Evolutionary conservation across 306 rosid genomes (phyloP), one percentile per base, ranked within the genome.

Genomic region (Ammopiptanthus mongolicus): DNA sequence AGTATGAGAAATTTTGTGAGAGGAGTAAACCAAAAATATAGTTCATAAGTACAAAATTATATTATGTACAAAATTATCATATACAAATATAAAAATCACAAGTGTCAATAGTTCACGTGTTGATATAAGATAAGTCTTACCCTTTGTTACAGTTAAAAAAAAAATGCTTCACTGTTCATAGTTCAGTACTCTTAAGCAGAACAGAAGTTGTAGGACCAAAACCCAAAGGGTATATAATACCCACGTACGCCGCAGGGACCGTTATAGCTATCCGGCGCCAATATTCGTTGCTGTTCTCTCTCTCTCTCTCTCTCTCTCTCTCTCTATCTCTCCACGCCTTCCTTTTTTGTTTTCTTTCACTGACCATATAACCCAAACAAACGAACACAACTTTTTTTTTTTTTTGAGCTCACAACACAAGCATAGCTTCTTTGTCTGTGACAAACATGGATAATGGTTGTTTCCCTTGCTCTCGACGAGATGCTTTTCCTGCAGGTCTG

Each of bases 401-500:
- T 74, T 69, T 76, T 69, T 39, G 73, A 80, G 68, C 81, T 59
- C 80, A 48, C 48, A 62, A 29, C 81, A 39, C 25, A 67, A 65
- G 73, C 75, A 42, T 51, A 69, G 72, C 21, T 71, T 69, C 52
- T 69, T 65, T 14, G 50, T 80, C 72, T 74, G 71, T 44, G 58
- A 55, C 67, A 65, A 41, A 58, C 55, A 95, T 95, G 99, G 97
- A 95, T 34, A 88, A 76, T 80, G 91, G 93, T 70, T 95, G 90
- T 48, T 95, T 90, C 80, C 78, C 96, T 82, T 90, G 96, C 58
- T 87, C 97, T 3, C 65, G 96, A 19, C 83, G 79, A 1, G 97
- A 90, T 47, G 72, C 78, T 13, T 95, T 95, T 71, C 98, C 98
- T 47, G 89, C 89, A 22, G 98, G 98, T 36, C 87, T 95, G 28